Evolutionary conservation across 257 asterid genomes (phyloP).

Genomic region (Nicotiana sylvestris): DNA sequence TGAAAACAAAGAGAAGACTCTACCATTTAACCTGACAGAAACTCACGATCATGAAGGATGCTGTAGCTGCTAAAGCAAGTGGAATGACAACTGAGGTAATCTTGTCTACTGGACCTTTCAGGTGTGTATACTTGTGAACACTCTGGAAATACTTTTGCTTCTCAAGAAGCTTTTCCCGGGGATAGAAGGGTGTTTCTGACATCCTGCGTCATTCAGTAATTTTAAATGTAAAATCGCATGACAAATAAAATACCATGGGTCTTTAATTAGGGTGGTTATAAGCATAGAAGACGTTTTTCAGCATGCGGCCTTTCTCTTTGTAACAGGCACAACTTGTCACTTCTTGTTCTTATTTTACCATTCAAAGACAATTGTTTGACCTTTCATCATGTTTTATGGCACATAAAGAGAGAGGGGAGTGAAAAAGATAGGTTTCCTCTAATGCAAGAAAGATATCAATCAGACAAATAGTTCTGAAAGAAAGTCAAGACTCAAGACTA

Average conservation of each 20-base stretch:
- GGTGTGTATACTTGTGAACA: slow-evolving; percentile 56
- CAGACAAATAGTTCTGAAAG: neutral
- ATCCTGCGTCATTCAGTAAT: slow-evolving; percentile 43
- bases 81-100: slow-evolving; percentile 74
- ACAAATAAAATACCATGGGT: neutral
- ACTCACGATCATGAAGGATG: slow-evolving; percentile 58
- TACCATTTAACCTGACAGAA: neutral
- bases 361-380: neutral
- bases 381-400: neutral
- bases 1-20: neutral
- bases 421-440: neutral
- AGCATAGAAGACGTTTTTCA: neutral
- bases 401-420: neutral
- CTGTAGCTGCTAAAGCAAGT: slow-evolving; percentile 52
- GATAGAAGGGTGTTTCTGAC: slow-evolving; percentile 69
- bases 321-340: neutral
- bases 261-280: neutral
- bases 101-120: slow-evolving; percentile 55
- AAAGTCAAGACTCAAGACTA: neutral
- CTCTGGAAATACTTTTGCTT: slow-evolving; percentile 57
- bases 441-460: neutral
- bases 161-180: slow-evolving; percentile 64
- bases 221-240: neutral
- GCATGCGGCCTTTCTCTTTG: neutral
- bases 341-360: neutral